Percentiles rank a stretch among this genome's conserved stretches.
These are phyloP conservation scores for Backusella psychrophila DNA, from an alignment of 192 early-diverging fungal genomes.

Conservation along the genomic window DNA sequence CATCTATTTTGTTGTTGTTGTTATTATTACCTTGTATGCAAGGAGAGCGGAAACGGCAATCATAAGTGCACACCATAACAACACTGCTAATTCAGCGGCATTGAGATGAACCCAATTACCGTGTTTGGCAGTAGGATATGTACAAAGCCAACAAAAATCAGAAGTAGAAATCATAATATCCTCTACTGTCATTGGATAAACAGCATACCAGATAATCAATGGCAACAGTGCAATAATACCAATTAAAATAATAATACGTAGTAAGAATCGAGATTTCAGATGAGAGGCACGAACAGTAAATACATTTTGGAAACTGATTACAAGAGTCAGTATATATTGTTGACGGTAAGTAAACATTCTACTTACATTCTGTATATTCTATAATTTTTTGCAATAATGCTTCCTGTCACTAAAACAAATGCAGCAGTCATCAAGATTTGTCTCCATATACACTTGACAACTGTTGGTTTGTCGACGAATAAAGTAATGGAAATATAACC, in stretches of 20 bases:
- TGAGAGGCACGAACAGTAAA: slow-evolving; percentile 32
- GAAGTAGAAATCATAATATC: neutral
- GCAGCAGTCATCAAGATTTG: slow-evolving; percentile 38
- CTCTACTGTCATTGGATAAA: slow-evolving; percentile 3
- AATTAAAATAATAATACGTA: slow-evolving; percentile 12
- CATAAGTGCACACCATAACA: neutral
- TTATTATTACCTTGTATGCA: slow-evolving; percentile 36
- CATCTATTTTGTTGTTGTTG: slow-evolving; percentile 9
- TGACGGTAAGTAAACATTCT: too few relatives aligned
- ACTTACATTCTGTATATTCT: slow-evolving; percentile 36
- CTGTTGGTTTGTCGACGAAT: slow-evolving; percentile 28
- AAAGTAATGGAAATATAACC: slow-evolving; percentile 32
- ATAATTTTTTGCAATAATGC: slow-evolving; percentile 53
- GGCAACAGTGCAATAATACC: slow-evolving; percentile 1
- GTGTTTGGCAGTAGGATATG: slow-evolving; percentile 19
- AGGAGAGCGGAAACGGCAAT: slow-evolving; percentile 31
- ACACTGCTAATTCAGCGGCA: slow-evolving; percentile 23
- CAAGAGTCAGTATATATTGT: too few relatives aligned
- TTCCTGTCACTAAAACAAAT: slow-evolving; percentile 43
- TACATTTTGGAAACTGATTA: slow-evolving; percentile 19
- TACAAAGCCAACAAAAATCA: slow-evolving; percentile 15
- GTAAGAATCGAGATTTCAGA: slow-evolving; percentile 25
- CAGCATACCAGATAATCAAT: slow-evolving; percentile 19
- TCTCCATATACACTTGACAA: slow-evolving; percentile 27
- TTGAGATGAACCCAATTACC: slow-evolving; percentile 24